Conservation (phyloP, 345 rosid species). For the Trapa incisa region DNA sequence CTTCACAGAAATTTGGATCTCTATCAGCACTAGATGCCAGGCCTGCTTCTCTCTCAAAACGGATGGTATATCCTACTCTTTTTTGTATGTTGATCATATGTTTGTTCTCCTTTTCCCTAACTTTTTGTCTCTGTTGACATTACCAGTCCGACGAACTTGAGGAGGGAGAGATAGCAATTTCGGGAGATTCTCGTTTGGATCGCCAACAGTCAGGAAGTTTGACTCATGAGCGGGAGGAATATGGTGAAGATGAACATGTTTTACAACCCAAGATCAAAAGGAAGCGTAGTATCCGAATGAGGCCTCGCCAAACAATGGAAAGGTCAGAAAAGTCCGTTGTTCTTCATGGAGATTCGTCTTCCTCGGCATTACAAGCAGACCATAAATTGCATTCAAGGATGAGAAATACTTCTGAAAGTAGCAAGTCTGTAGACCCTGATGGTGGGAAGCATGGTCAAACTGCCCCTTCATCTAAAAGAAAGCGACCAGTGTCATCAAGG, state of each 20-base stretch:
- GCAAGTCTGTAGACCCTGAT: constrained; percentile 24
- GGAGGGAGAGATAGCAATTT: constrained; percentile 95
- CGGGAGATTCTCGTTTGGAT: constrained; percentile 88
- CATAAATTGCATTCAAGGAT: constrained; percentile 50
- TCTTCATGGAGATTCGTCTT: constrained; percentile 37
- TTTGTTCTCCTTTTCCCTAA: not conserved
- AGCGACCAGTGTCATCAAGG: constrained; percentile 51
- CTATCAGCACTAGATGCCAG: constrained; percentile 91
- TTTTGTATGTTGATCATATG: constrained; percentile 4
- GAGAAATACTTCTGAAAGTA: constrained; percentile 40
- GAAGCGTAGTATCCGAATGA: constrained; percentile 85
- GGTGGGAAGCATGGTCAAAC: constrained; percentile 53
- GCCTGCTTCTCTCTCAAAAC: constrained; percentile 69
- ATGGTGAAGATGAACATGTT: constrained; percentile 97
- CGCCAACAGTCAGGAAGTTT: constrained; percentile 91
- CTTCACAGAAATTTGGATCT: constrained; percentile 90
- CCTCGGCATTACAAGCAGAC: constrained; percentile 39
- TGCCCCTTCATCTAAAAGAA: constrained; percentile 49
- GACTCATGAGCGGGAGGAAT: constrained; percentile 90
- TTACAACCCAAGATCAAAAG: constrained; percentile 90
- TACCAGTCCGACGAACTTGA: constrained; percentile 83
- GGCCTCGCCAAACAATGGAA: constrained; percentile 75
- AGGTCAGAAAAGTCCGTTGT: constrained; percentile 39
- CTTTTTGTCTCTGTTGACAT: constrained; percentile 15
- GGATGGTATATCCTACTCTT: constrained; percentile 44